phyloP scores from a whole-genome alignment of 208 protist species.

The Borovskyia barvae region DNA sequence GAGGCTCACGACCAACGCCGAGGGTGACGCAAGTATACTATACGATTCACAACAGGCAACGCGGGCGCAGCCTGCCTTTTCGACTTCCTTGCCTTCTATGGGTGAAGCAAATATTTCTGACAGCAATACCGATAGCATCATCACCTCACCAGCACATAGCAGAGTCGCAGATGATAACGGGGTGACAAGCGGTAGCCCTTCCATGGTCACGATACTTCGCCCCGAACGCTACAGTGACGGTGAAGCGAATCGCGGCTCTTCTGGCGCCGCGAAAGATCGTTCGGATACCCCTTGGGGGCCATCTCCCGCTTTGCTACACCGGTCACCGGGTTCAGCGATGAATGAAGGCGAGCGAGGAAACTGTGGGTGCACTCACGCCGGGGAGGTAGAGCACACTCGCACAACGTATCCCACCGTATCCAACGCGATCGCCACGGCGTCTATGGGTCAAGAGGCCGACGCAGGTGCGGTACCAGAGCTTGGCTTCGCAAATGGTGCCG shows the following conservation, averaged over 20 bases:
- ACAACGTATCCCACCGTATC: constrained; percentile 1
- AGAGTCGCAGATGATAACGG: neutral
- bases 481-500: neutral
- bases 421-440: neutral
- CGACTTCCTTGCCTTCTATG: neutral
- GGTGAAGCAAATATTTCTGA: neutral
- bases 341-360: too few relatives aligned
- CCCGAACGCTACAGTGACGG: too few relatives aligned
- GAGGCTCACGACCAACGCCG: neutral
- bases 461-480: neutral
- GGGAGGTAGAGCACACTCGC: neutral
- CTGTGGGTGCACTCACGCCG: neutral
- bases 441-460: neutral
- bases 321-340: too few relatives aligned
- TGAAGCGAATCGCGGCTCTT: too few relatives aligned
- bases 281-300: too few relatives aligned
- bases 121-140: neutral
- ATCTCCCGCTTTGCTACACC: too few relatives aligned
- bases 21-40: neutral
- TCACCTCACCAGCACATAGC: neutral
- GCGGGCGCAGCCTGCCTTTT: neutral
- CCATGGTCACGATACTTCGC: constrained; percentile 1
- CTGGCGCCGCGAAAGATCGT: too few relatives aligned
- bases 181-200: constrained; percentile 1
- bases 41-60: constrained; percentile 14